These are phyloP conservation scores for Colletotrichum graminicola DNA, from an alignment of 2,329 filamentous ascomycete genomes.

Conservation along the genomic window DNA sequence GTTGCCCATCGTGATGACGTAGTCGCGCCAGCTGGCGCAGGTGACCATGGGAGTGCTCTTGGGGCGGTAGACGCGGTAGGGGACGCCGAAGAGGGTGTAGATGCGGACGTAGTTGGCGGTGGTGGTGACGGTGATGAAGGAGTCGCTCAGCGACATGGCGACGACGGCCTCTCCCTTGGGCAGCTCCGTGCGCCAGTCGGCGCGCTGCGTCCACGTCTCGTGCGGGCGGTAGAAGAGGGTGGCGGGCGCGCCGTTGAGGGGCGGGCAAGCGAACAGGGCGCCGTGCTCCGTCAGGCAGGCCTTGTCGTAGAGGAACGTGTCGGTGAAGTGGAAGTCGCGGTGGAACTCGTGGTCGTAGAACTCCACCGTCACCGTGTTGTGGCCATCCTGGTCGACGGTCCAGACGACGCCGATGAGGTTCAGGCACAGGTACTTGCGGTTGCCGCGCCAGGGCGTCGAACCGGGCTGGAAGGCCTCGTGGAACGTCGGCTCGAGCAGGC, in stretches of 20 bases:
- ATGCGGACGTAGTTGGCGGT: conserved; percentile 89
- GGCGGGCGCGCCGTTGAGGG: conserved; percentile 69
- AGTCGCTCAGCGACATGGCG: conserved; percentile 91
- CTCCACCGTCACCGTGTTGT: conserved; percentile 94
- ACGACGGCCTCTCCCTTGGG: conserved; percentile 88
- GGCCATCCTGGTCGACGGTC: conserved; percentile 95
- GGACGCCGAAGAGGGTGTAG: conserved; percentile 92
- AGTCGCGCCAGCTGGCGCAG: conserved; percentile 94
- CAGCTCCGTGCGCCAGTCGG: conserved; percentile 91
- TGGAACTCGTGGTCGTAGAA: conserved; percentile 96
- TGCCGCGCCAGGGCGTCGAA: conserved; percentile 94
- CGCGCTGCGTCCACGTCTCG: conserved; percentile 92
- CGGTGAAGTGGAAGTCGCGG: conserved; percentile 96
- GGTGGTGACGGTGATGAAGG: conserved; percentile 91
- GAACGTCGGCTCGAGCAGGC: conserved; percentile 70
- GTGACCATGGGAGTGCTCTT: conserved; percentile 92
- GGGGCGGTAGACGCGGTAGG: conserved; percentile 88
- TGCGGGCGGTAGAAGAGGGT: conserved; percentile 97
- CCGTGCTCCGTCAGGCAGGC: conserved; percentile 91
- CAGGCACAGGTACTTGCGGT: conserved; percentile 91
- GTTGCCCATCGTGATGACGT: conserved; percentile 96
- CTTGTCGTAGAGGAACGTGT: conserved; percentile 96
- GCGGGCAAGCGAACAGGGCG: conserved; percentile 85
- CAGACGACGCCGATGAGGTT: conserved; percentile 96
- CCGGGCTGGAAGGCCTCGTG: conserved; percentile 94